Base-by-base conservation (phyloP, 352 stramenopile species). In the Pythium scleroteichum region DNA sequence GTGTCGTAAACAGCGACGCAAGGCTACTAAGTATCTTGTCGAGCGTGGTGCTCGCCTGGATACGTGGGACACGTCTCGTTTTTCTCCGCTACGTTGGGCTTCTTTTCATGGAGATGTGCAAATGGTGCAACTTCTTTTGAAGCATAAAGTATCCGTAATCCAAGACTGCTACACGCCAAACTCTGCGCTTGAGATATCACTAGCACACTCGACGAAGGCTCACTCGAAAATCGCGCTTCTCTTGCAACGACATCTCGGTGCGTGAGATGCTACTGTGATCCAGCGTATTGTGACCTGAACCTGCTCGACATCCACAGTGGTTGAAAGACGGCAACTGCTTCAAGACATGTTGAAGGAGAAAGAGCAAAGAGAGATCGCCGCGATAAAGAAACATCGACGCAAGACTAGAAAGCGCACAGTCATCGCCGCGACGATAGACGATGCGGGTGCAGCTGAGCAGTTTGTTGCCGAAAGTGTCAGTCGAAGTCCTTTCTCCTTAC, bases 71-170 rank as follows among this genome's bases (percentile, higher is more conserved):
- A 53, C 49, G 16, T 68, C 69, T 0, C 77, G 75, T 1, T 81
- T 70, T 38, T 89, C 79, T 0, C 69, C 77, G 10, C 59, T 89
- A 17, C 68, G 79, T 0, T 89, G 79, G 79, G 77, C 69, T 0
- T 66, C 78, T 20, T 62, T 64, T 14, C 72, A 86, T 41, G 58
- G 63, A 9, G 57, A 74, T 40, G 45, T 78, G 0, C 27, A 53
- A 10, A 64, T 90, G 45, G 52, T 87, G 0, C 62, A 59, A 1
- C 46, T 87, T 41, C 46, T 87, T 19, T 26, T 87, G 10, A 49
- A 56, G 8, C 69, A 77, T 53, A 73, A 75, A 10, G 60, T 72
- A 13, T 87, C 80, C 0, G 74, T 86, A 10, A 69, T 59, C 3
- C 8, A 75, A 44, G 78, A 87, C 51, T 76, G 68, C 53, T 79